These are phyloP conservation scores for Sechiopsis laciniata DNA, from an alignment of 306 rosid genomes.

Conservation along the genomic window DNA sequence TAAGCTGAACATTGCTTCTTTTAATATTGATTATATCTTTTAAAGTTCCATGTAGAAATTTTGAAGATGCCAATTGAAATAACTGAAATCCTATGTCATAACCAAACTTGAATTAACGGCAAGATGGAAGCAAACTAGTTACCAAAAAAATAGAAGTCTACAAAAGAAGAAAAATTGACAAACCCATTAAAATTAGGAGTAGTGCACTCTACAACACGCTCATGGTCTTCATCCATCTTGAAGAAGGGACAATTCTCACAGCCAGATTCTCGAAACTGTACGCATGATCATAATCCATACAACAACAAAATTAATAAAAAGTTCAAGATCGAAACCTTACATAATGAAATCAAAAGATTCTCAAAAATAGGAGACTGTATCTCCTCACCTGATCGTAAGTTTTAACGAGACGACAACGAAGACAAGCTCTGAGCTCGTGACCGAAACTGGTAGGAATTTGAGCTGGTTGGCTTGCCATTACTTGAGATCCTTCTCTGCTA, in stretches of 20 bases:
- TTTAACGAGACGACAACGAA: slow-evolving; percentile 95
- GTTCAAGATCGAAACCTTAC: neutral
- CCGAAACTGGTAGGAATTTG: slow-evolving; percentile 93
- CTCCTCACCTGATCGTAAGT: slow-evolving; percentile 80
- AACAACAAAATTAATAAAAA: neutral
- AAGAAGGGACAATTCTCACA: slow-evolving; percentile 94
- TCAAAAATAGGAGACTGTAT: neutral
- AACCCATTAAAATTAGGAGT: slow-evolving; percentile 96
- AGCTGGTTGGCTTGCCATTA: slow-evolving; percentile 60
- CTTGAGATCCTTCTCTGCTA: neutral
- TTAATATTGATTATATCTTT: neutral
- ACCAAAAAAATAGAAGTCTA: neutral
- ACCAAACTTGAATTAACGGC: neutral
- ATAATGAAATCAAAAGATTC: neutral
- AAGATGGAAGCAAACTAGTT: neutral
- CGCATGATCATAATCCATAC: slow-evolving; percentile 4
- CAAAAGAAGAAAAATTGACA: neutral
- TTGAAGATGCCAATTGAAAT: neutral
- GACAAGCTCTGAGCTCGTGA: slow-evolving; percentile 88
- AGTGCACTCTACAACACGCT: slow-evolving; percentile 78
- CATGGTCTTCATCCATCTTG: slow-evolving; percentile 86
- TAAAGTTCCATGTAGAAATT: neutral
- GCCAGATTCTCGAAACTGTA: slow-evolving; percentile 79
- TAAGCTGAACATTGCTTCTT: slow-evolving; percentile 3
- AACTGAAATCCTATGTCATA: neutral